These are phyloP conservation scores for Lentithecium fluviatile DNA, from an alignment of 495 filamentous ascomycete genomes.

Conservation along the genomic window DNA sequence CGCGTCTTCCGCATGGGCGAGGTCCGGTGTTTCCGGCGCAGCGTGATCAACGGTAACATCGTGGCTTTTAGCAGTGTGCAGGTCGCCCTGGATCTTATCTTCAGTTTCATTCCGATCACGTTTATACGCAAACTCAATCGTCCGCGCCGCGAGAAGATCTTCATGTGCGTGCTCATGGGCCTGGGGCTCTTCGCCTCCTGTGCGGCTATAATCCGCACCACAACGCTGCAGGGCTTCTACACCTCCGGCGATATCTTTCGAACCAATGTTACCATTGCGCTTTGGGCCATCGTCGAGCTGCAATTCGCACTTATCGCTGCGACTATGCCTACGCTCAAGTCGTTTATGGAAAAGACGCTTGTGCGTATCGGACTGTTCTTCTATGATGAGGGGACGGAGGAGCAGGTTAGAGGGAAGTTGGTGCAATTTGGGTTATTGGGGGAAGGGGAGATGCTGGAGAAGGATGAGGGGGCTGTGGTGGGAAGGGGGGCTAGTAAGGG, in stretches of 20 bases:
- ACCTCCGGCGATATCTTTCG: constrained; percentile 16
- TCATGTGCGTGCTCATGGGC: constrained; percentile 42
- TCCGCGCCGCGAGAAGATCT: constrained; percentile 40
- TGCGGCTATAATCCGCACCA: constrained; percentile 36
- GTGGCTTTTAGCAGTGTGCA: constrained; percentile 35
- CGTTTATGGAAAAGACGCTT: constrained; percentile 15
- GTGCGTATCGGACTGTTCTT: constrained; percentile 21
- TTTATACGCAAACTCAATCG: constrained; percentile 41
- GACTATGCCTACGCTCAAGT: constrained; percentile 23
- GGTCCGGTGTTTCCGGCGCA: constrained; percentile 33
- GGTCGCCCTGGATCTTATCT: constrained; percentile 39
- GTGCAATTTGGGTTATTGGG: constrained; percentile 23
- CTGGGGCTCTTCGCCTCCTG: constrained; percentile 40
- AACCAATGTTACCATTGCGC: constrained; percentile 13
- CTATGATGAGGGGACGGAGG: constrained; percentile 18
- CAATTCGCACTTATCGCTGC: constrained; percentile 27
- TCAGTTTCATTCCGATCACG: constrained; percentile 42
- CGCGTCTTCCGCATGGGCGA: constrained; percentile 13
- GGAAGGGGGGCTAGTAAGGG: not conserved
- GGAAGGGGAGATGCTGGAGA: not conserved
- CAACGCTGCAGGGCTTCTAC: constrained; percentile 17
- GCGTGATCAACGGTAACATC: constrained; percentile 30
- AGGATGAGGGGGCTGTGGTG: not conserved
- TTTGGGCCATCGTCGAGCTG: constrained; percentile 25
- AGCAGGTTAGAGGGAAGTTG: constrained; percentile 1